These are phyloP conservation scores for Candida yuanshanica DNA, from an alignment of 805 yeast genomes.

Conservation along the genomic window DNA sequence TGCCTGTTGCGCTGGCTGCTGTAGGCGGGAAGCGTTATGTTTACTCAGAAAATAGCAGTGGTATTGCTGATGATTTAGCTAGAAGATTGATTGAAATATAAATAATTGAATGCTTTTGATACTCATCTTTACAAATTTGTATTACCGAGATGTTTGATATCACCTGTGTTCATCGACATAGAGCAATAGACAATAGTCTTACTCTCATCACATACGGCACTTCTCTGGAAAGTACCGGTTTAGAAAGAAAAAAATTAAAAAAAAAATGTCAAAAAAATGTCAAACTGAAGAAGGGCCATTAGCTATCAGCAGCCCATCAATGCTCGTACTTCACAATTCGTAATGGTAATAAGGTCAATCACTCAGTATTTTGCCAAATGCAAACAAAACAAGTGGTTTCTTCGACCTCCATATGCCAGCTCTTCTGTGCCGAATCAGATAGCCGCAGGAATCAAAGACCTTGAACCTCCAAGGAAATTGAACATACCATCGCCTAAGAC, in stretches of 20 bases:
- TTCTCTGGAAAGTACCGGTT: no score
- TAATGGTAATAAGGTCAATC: background rate
- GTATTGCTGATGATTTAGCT: conserved; percentile 27
- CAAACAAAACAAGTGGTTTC: conserved; percentile 8
- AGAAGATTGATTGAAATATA: conserved; percentile 2
- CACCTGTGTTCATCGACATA: no score
- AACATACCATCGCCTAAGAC: background rate
- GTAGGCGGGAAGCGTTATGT: conserved; percentile 57
- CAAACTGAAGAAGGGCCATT: no score
- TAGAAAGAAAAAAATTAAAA: no score
- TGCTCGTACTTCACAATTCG: no score
- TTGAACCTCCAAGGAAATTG: background rate
- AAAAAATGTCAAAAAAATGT: no score
- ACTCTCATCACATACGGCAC: no score
- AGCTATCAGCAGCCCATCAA: no score
- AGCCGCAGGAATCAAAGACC: background rate
- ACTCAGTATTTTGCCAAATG: conserved; percentile 8
- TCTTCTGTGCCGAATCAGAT: background rate
- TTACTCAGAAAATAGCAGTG: conserved; percentile 29
- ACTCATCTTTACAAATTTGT: no score
- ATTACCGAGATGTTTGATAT: no score
- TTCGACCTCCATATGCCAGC: conserved; percentile 1
- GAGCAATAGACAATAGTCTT: no score
- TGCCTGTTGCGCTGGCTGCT: conserved; percentile 67
- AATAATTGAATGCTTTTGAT: no score